Percentiles rank a stretch among this genome's conserved stretches.
phyloP scores from a whole-genome alignment of 495 filamentous ascomycete genomes.

The Monascus purpureus region DNA sequence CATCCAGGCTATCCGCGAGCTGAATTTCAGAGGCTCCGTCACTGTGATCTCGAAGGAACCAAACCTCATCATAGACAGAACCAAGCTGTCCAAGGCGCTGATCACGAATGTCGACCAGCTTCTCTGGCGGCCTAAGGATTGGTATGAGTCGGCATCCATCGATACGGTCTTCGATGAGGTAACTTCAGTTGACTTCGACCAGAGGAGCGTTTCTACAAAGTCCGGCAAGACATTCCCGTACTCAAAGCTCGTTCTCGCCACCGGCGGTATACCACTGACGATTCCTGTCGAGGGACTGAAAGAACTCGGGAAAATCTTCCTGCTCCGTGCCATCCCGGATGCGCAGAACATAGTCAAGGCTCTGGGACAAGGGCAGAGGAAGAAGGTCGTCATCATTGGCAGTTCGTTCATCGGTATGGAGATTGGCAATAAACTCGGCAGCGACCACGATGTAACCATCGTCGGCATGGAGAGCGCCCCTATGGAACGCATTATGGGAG shows the following conservation, averaged over 20 bases:
- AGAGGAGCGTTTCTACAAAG: constrained; percentile 57
- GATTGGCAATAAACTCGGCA: constrained; percentile 63
- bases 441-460: constrained; percentile 69
- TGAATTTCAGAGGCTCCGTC: constrained; percentile 67
- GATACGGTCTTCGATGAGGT: constrained; percentile 64
- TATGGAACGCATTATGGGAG: constrained; percentile 77
- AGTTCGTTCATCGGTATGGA: constrained; percentile 97
- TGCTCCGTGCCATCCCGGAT: constrained; percentile 60
- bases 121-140: constrained; percentile 55
- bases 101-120: constrained; percentile 72
- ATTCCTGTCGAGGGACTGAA: constrained; percentile 79
- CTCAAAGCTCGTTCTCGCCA: constrained; percentile 79
- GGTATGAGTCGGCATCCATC: constrained; percentile 64
- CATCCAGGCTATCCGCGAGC: constrained; percentile 66
- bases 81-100: constrained; percentile 90
- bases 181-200: constrained; percentile 56
- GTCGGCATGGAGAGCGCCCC: constrained; percentile 86
- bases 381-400: constrained; percentile 86
- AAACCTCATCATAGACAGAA: constrained; percentile 76
- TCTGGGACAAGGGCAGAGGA: constrained; percentile 62
- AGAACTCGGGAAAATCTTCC: constrained; percentile 74
- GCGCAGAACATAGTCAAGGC: constrained; percentile 61
- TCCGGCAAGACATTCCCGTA: constrained; percentile 58
- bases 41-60: constrained; percentile 77
- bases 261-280: constrained; percentile 65